Base-by-base conservation (phyloP, 441 rosid genomes). In the Aquilaria agallochum region DNA sequence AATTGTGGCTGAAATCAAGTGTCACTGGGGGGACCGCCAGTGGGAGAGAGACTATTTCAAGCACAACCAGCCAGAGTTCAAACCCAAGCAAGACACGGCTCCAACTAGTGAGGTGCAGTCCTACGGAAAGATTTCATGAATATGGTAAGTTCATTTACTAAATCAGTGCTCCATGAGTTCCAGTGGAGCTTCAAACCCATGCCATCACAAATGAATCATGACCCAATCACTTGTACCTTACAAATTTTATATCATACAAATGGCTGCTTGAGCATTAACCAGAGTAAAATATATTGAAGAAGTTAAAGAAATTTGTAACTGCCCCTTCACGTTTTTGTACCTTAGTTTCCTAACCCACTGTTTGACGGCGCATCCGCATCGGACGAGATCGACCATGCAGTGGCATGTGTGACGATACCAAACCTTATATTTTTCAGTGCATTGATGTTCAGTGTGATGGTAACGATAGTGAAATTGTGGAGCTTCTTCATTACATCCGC, bases 281-380 rank as follows among this genome's bases (percentile, higher is more conserved):
- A 32, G n/a, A 15, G 47, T 27, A 50, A 5, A 15, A 7, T 33
- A 20, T 20, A 20, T 20, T 20, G 27, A 20, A 20, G 27, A 20
- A 20, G 12, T 13, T 9, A 46, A 42, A 62, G 20, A 31, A 62
- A 12, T 80, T 76, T 0, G 82, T 90, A 31, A 75, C 80, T 3
- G 97, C 99, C 99, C 99, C 66, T 95, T 95, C 82, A 95, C 94
- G 1, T 78, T 87, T 20, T 87, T 94, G 62, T 94, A 94, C 11
- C 96, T 92, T 76, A 95, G 68, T 60, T 82, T 89, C 42, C 85
- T 85, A 14, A 93, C 87, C 97, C 98, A 93, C 76, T 97, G 60
- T 63, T 93, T 93, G 74, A 93, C 95, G 2, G 96, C 97, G 12
- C 82, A 79, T n/a, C 96, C 94, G 59, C 92, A 89, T 63, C 99